Conservation (phyloP, 805 yeast genomes). For the Yamadazyma endophytica region DNA sequence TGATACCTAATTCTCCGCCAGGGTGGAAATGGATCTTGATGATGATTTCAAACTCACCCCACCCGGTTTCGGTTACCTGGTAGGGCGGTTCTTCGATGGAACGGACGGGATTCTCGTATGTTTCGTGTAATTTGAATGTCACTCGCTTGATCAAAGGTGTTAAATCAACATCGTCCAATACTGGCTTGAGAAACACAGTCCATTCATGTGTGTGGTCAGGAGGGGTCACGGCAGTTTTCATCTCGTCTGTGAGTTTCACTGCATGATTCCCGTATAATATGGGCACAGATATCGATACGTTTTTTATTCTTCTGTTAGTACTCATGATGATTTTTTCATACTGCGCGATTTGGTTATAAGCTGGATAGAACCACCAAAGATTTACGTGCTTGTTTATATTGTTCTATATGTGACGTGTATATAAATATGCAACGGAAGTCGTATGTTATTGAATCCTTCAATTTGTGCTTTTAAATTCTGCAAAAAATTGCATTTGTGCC, state of each 20-base stretch:
- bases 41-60: constrained; percentile 98
- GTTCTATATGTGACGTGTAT: too few relatives aligned
- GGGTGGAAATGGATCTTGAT: constrained; percentile 80
- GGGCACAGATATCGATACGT: constrained; percentile 40
- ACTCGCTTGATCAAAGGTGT: constrained; percentile 83
- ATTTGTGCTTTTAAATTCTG: too few relatives aligned
- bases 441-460: too few relatives aligned
- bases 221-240: constrained; percentile 45
- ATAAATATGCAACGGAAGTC: too few relatives aligned
- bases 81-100: constrained; percentile 88
- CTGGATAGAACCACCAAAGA: too few relatives aligned
- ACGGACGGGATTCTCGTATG: constrained; percentile 83
- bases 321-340: constrained; percentile 12
- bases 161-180: constrained; percentile 62
- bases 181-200: constrained; percentile 90
- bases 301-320: constrained; percentile 20
- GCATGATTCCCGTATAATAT: constrained; percentile 40
- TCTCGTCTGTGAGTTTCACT: constrained; percentile 31
- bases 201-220: constrained; percentile 91
- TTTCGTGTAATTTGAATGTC: constrained; percentile 91
- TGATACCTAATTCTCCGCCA: constrained; percentile 58
- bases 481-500: too few relatives aligned
- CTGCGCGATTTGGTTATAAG: too few relatives aligned
- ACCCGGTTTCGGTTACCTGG: constrained; percentile 94
- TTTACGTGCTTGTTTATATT: too few relatives aligned